These are phyloP conservation scores for Cupressus sempervirens DNA, from an alignment of 75 land plant species.

Conservation along the genomic window DNA sequence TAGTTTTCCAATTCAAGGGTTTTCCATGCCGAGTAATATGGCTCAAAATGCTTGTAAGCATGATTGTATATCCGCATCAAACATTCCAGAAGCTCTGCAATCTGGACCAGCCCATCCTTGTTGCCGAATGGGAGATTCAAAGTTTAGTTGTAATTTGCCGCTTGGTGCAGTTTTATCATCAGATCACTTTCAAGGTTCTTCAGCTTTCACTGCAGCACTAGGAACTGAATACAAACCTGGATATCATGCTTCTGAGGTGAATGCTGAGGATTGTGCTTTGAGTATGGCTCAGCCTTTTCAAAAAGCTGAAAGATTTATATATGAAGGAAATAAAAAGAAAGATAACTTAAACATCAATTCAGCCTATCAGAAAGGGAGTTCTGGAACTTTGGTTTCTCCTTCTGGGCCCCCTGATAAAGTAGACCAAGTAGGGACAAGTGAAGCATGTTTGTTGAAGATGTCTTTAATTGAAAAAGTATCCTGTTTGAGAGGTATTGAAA, in stretches of 20 bases:
- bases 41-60: conserved; percentile 10
- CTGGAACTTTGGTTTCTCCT: conserved; percentile 3
- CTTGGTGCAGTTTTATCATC: conserved; percentile 7
- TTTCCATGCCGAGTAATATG: conserved; percentile 16
- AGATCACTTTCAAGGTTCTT: conserved; percentile 1
- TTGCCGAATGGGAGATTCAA: conserved; percentile 9
- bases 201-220: conserved; percentile 4
- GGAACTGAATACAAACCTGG: not conserved
- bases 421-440: not conserved
- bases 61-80: conserved; percentile 3
- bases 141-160: conserved; percentile 2
- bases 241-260: conserved; percentile 5
- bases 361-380: not conserved
- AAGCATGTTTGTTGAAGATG: not conserved
- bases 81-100: not conserved
- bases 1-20: conserved; percentile 22
- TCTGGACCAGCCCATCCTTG: not conserved
- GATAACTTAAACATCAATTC: not conserved
- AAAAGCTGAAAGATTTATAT: not conserved
- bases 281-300: conserved; percentile 14
- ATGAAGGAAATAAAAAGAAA: not conserved
- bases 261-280: conserved; percentile 11
- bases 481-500: not conserved
- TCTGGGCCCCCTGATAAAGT: not conserved
- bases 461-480: not conserved